Conservation (phyloP, 768 basidiomycete species). For the Rhodotorula kratochvilovae region DNA sequence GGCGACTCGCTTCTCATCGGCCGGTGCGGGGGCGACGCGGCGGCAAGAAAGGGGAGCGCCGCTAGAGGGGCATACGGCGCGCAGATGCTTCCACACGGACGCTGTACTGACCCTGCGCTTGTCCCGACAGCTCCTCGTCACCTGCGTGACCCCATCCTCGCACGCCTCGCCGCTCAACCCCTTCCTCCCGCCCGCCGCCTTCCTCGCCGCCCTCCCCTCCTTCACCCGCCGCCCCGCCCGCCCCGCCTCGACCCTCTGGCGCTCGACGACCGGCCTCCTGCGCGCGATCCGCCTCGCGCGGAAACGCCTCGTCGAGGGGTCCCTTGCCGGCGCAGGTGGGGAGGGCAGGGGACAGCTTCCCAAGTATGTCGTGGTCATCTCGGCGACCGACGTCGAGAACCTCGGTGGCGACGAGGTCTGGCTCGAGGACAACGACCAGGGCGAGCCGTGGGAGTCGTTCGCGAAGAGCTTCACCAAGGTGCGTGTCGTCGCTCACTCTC, state of each 20-base stretch:
- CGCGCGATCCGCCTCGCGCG: conserved; percentile 34
- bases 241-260: conserved; percentile 27
- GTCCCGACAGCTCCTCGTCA: conserved; percentile 21
- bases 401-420: conserved; percentile 28
- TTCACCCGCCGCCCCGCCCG: conserved; percentile 27
- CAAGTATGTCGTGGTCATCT: conserved; percentile 37
- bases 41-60: too few relatives aligned
- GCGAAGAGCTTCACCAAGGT: conserved; percentile 32
- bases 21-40: neutral
- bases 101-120: neutral
- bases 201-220: conserved; percentile 32
- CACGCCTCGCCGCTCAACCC: conserved; percentile 34
- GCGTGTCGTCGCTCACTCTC: neutral
- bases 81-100: neutral
- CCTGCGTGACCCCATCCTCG: conserved; percentile 25
- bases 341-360: conserved; percentile 29
- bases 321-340: conserved; percentile 24
- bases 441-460: conserved; percentile 27
- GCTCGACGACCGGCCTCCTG: conserved; percentile 25
- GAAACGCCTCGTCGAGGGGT: conserved; percentile 18
- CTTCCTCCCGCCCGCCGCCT: conserved; percentile 33
- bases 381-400: conserved; percentile 32
- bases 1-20: neutral
- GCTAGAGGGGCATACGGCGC: neutral
- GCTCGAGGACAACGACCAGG: conserved; percentile 28